Conservation (phyloP, 805 yeast genomes). For the Pichia manshurica region DNA sequence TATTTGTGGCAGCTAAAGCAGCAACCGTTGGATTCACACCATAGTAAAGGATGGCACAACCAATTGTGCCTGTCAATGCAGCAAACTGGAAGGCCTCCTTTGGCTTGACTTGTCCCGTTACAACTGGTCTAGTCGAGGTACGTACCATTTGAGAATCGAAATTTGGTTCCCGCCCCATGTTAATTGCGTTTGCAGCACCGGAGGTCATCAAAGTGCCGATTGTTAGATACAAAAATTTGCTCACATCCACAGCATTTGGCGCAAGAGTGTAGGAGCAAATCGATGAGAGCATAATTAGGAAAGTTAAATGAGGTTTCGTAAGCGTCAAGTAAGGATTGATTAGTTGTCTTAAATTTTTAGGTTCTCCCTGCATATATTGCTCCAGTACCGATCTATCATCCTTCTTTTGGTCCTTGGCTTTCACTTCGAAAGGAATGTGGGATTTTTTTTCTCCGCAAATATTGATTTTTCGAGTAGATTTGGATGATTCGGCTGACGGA, state of each 20-base stretch:
- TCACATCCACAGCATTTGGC: slow-evolving; percentile 71
- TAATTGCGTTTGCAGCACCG: slow-evolving; percentile 93
- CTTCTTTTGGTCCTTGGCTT: slow-evolving; percentile 30
- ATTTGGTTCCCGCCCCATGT: slow-evolving; percentile 93
- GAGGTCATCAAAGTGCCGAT: slow-evolving; percentile 83
- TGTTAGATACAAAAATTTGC: slow-evolving; percentile 66
- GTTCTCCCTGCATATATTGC: slow-evolving; percentile 23
- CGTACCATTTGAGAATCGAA: slow-evolving; percentile 84
- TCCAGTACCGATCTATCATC: slow-evolving; percentile 20
- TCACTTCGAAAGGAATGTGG: slow-evolving; percentile 53
- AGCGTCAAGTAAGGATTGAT: slow-evolving; percentile 65
- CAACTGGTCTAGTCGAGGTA: slow-evolving; percentile 86
- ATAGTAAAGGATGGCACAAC: slow-evolving; percentile 57
- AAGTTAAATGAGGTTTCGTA: slow-evolving; percentile 86
- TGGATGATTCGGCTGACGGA: slow-evolving; percentile 15
- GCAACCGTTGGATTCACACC: slow-evolving; percentile 91
- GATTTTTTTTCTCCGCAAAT: no score
- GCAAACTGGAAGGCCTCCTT: slow-evolving; percentile 80
- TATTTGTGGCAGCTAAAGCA: slow-evolving; percentile 69
- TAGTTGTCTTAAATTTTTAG: slow-evolving; percentile 32
- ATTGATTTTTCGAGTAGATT: no score
- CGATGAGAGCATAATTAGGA: slow-evolving; percentile 82
- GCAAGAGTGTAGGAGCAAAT: slow-evolving; percentile 92
- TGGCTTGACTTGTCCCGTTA: slow-evolving; percentile 71
- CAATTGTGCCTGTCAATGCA: slow-evolving; percentile 61